Base-by-base conservation (phyloP, 139 green algal species). In the Closterium sp. region DNA sequence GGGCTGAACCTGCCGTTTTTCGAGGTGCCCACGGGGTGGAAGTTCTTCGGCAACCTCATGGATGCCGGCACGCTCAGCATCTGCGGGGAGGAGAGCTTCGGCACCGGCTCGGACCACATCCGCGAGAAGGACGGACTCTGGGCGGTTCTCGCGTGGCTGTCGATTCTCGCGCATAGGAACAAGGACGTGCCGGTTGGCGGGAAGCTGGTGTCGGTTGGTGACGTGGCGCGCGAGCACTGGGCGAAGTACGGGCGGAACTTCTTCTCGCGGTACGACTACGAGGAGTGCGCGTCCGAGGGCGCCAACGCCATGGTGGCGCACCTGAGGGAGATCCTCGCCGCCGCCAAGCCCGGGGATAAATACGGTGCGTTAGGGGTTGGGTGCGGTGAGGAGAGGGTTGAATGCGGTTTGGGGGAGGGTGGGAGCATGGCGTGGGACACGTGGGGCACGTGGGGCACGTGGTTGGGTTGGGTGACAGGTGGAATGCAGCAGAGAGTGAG, bases 51-150 rank as follows among this genome's bases (percentile, higher is more conserved):
- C 87, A 96, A 96, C 90, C 93, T 96, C 55, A 96, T 96, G 95
- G 95, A 96, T 66, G 95, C 89, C 30, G 94, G 91, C 86, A 91
- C 92, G 66, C 91, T 90, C 81, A 95, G 90, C 88, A 90, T 96
- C 33, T 96, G 94, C 84, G 98, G 98, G 16, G 98, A 99, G 96
- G 98, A 99, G 96, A 97, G 95, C 87, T 99, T 99, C 86, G 98
- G 98, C 55, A 99, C 98, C 1, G 97, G 98, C 89, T 95, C 94
- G 21, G 98, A 99, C 96, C 98, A 99, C 96, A 96, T 98, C 83
- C 96, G 98, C 28, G 98, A 99, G 94, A 99, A 99, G 97, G 98
- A 99, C 92, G 98, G 98, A 33, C 96, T 99, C 81, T 94, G 92
- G 92, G 98, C 98, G 1, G 97, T 99, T 90, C 96, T 99, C 34